These are phyloP conservation scores for Inga leiocalycina DNA, from an alignment of 306 rosid genomes.

Conservation along the genomic window DNA sequence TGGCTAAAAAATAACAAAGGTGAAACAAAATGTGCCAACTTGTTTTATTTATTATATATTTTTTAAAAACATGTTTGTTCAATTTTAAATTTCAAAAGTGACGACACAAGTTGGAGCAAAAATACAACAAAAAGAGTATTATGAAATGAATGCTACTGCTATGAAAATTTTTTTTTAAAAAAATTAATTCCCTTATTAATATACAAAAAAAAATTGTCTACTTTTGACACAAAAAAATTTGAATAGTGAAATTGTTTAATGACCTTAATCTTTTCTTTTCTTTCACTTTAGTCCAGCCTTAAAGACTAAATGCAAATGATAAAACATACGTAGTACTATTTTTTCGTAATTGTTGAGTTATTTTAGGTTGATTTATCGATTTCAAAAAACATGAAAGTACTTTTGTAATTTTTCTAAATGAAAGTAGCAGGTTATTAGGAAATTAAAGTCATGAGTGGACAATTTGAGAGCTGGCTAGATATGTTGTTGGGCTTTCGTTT, in stretches of 20 bases:
- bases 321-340: too few relatives aligned
- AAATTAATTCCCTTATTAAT: neutral
- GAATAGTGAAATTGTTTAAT: too few relatives aligned
- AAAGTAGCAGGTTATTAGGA: neutral
- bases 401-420: neutral
- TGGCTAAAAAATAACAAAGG: too few relatives aligned
- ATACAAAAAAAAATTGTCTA: neutral
- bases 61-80: neutral
- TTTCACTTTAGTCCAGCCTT: too few relatives aligned
- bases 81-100: neutral
- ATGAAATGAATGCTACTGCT: too few relatives aligned
- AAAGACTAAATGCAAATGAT: too few relatives aligned
- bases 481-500: conserved; percentile 35
- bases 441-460: neutral
- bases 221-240: neutral
- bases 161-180: too few relatives aligned
- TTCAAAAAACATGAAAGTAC: neutral
- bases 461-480: neutral
- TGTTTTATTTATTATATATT: too few relatives aligned
- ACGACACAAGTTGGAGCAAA: neutral
- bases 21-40: too few relatives aligned
- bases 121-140: neutral
- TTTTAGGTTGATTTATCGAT: too few relatives aligned
- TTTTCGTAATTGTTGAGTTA: too few relatives aligned
- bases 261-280: too few relatives aligned